Conservation (phyloP, 1,139 yeast species). For the Lodderomyces jiufengensis region DNA sequence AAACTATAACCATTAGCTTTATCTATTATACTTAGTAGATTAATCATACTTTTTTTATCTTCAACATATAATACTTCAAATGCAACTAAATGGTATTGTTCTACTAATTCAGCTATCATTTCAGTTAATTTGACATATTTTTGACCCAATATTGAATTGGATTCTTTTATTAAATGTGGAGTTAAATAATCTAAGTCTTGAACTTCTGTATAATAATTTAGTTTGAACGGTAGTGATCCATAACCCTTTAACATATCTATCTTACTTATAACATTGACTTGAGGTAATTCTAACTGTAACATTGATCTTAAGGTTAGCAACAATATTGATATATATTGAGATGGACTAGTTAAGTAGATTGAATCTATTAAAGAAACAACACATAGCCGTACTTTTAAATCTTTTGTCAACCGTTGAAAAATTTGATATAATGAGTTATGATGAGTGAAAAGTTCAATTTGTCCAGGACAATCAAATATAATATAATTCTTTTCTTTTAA, state of each 20-base stretch:
- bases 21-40: constrained; percentile 71
- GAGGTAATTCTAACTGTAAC: constrained; percentile 46
- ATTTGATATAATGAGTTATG: constrained; percentile 38
- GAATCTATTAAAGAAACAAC: constrained; percentile 88
- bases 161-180: constrained; percentile 71
- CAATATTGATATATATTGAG: constrained; percentile 84
- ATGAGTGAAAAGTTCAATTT: constrained; percentile 47
- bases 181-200: constrained; percentile 71
- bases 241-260: constrained; percentile 77
- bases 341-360: constrained; percentile 79
- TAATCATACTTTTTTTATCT: constrained; percentile 87
- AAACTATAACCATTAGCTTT: constrained; percentile 91
- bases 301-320: constrained; percentile 72
- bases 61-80: constrained; percentile 90
- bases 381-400: constrained; percentile 67
- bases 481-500: constrained; percentile 63
- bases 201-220: constrained; percentile 89
- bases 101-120: constrained; percentile 76
- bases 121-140: constrained; percentile 69
- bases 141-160: constrained; percentile 56
- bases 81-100: constrained; percentile 82
- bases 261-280: constrained; percentile 63
- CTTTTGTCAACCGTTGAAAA: constrained; percentile 35
- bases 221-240: constrained; percentile 55
- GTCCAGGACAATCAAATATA: constrained; percentile 79